Percentiles rank a stretch among this genome's conserved stretches.
Evolutionary conservation across 352 stramenopile species (phyloP).

Genomic region (Pythium aristosporum): DNA sequence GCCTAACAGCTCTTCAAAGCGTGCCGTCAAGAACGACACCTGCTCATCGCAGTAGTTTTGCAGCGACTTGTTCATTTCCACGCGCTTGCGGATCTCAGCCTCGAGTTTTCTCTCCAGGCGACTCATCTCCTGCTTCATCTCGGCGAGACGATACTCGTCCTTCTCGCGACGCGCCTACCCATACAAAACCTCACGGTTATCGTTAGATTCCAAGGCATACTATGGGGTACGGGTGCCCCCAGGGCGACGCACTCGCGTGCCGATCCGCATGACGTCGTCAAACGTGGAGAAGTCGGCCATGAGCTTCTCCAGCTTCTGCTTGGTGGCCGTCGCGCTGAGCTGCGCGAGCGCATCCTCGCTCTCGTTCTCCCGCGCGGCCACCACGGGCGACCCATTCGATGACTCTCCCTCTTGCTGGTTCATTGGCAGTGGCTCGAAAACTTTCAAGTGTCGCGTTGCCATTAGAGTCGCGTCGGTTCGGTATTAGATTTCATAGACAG

Average conservation of each 20-base stretch:
- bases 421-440: constrained; percentile 17
- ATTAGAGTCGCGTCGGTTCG: constrained; percentile 19
- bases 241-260: constrained; percentile 50
- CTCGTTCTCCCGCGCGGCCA: constrained; percentile 9
- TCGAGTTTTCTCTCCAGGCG: constrained; percentile 90
- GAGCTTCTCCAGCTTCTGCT: constrained; percentile 81
- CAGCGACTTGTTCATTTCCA: constrained; percentile 93
- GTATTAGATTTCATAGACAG: constrained; percentile 13
- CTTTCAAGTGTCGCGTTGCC: neutral
- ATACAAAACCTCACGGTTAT: neutral
- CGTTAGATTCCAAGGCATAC: too few species aligned
- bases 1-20: constrained; percentile 80
- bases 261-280: constrained; percentile 85
- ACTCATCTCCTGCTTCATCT: constrained; percentile 92
- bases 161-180: constrained; percentile 87
- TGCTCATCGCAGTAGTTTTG: constrained; percentile 90
- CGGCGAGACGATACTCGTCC: constrained; percentile 91
- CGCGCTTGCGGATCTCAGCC: constrained; percentile 91
- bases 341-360: constrained; percentile 30
- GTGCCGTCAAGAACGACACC: constrained; percentile 78
- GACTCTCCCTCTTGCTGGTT: constrained; percentile 26
- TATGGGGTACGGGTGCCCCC: neutral
- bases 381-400: constrained; percentile 1
- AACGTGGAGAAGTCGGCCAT: constrained; percentile 86
- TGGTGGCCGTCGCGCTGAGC: constrained; percentile 69